phyloP scores from a whole-genome alignment of 495 filamentous ascomycete genomes.

The Penicillium antarcticum region DNA sequence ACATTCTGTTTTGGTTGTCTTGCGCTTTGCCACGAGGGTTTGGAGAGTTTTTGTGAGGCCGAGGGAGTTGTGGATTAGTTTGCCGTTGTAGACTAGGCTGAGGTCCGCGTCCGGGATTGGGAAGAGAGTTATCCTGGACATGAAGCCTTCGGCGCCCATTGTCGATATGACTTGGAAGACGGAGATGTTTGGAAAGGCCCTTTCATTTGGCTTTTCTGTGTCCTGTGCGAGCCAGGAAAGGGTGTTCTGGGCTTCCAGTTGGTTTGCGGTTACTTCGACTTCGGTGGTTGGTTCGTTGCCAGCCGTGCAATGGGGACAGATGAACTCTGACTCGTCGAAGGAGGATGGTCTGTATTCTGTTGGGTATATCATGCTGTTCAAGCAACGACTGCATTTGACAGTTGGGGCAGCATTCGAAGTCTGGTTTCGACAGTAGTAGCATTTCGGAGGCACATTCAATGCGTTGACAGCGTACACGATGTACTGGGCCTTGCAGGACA shows the following conservation, averaged over 20 bases:
- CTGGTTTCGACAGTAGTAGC: constrained; percentile 38
- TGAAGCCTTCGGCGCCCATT: constrained; percentile 23
- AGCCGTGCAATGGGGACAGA: constrained; percentile 32
- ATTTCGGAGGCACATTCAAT: constrained; percentile 40
- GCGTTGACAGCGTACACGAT: constrained; percentile 37
- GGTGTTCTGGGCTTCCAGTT: constrained; percentile 32
- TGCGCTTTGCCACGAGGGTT: constrained; percentile 28
- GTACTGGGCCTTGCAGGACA: constrained; percentile 43
- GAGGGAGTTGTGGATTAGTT: constrained; percentile 35
- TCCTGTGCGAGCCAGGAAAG: constrained; percentile 37
- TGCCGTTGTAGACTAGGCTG: constrained; percentile 26
- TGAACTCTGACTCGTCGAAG: constrained; percentile 23
- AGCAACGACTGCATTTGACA: constrained; percentile 37
- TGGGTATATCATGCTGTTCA: constrained; percentile 43
- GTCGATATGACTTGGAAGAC: constrained; percentile 35
- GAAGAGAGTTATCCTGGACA: constrained; percentile 32
- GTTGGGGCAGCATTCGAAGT: constrained; percentile 16
- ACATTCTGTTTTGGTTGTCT: constrained; percentile 28
- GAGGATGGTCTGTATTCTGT: constrained; percentile 26
- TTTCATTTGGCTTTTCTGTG: constrained; percentile 18
- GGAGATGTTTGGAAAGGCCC: constrained; percentile 34
- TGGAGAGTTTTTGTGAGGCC: constrained; percentile 27
- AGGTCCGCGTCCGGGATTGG: constrained; percentile 8
- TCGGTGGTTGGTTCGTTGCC: constrained; percentile 27
- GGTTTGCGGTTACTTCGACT: constrained; percentile 24